A percentile compares a stretch with the other conserved stretches of the same genome.
These are phyloP conservation scores for Pseudoneurospora amorphoporcata DNA, from an alignment of 495 filamentous ascomycete species.

Conservation along the genomic window DNA sequence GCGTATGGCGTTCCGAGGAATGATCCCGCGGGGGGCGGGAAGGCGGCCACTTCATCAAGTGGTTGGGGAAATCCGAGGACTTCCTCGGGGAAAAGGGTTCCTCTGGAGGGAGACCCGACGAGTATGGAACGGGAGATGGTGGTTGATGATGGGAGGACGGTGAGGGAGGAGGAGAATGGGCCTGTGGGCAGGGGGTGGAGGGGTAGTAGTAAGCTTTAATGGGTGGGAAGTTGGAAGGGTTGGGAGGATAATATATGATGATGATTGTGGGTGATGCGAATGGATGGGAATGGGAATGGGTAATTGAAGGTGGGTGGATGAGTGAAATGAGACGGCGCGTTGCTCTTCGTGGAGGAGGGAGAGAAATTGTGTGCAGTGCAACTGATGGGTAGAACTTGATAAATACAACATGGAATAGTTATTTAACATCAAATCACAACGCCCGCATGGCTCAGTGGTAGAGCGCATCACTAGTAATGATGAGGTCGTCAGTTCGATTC, in stretches of 20 bases:
- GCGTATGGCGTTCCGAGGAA: not conserved
- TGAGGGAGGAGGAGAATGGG: slow-evolving; percentile 5
- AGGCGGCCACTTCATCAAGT: not conserved
- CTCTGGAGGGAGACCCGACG: not conserved
- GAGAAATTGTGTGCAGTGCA: too few relatives aligned
- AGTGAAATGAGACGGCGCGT: too few relatives aligned
- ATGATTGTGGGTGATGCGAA: too few relatives aligned
- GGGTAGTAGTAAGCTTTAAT: slow-evolving; percentile 1
- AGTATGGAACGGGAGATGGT: slow-evolving; percentile 1
- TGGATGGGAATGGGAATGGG: too few relatives aligned
- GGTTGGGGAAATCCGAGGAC: not conserved
- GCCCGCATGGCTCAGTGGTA: not conserved
- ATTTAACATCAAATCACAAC: too few relatives aligned
- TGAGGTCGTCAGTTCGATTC: not conserved
- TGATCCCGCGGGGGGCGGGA: not conserved
- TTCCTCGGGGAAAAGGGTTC: not conserved
- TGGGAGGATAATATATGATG: too few relatives aligned
- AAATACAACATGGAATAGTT: too few relatives aligned
- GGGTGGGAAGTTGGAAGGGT: too few relatives aligned
- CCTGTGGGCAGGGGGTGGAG: not conserved
- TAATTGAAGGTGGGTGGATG: too few relatives aligned
- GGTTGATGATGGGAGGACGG: not conserved
- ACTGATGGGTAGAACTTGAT: too few relatives aligned
- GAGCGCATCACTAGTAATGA: not conserved
- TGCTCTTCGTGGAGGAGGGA: too few relatives aligned